Evolutionary conservation across 495 filamentous ascomycete genomes (phyloP).

Genomic region (Cercophora scortea): DNA sequence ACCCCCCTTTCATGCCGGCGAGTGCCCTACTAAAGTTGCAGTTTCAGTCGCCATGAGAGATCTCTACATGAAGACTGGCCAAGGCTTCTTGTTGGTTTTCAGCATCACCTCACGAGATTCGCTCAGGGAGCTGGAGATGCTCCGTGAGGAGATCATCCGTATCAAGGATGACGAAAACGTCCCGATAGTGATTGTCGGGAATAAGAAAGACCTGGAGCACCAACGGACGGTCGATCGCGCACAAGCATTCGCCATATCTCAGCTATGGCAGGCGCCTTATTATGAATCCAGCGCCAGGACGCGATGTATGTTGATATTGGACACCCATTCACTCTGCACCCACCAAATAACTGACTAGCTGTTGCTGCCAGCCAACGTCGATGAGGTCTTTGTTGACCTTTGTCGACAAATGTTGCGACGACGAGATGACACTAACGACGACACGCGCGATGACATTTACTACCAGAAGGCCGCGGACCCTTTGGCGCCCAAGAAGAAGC

Average conservation of each 20-base stretch:
- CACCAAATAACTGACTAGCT: neutral
- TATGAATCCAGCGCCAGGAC: constrained; percentile 89
- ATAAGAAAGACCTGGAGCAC: constrained; percentile 94
- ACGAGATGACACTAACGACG: constrained; percentile 49
- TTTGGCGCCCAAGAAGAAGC: constrained; percentile 9
- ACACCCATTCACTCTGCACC: neutral
- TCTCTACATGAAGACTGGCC: constrained; percentile 93
- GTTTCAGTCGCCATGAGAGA: constrained; percentile 57
- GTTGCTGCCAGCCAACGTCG: constrained; percentile 62
- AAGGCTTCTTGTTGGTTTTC: constrained; percentile 96
- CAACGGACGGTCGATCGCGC: constrained; percentile 76
- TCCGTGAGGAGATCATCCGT: constrained; percentile 92
- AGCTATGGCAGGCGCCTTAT: constrained; percentile 88
- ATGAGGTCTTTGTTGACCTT: constrained; percentile 90
- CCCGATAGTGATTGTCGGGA: constrained; percentile 93
- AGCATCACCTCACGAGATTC: constrained; percentile 87
- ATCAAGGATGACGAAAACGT: constrained; percentile 93
- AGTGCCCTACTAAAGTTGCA: neutral
- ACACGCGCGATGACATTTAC: constrained; percentile 33
- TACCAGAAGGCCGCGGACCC: constrained; percentile 19
- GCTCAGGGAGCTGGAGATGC: constrained; percentile 74
- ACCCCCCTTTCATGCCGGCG: constrained; percentile 8
- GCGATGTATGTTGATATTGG: constrained; percentile 37
- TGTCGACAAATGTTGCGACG: constrained; percentile 78
- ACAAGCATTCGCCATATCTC: constrained; percentile 77